These are phyloP conservation scores for Monosporascus cannonballus DNA, from an alignment of 2,329 filamentous ascomycete species.

Conservation along the genomic window DNA sequence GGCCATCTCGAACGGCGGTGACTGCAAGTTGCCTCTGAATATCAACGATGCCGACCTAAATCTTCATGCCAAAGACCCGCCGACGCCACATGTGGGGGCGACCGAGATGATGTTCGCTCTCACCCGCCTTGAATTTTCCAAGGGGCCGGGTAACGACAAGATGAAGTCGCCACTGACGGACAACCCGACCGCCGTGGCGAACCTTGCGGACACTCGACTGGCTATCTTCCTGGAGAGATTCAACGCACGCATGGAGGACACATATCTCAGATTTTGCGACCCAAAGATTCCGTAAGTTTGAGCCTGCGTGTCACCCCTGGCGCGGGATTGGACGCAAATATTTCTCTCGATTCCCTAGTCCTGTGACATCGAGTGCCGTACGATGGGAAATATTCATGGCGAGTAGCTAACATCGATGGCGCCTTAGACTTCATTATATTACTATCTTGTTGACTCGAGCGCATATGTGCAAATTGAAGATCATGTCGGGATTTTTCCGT, in stretches of 20 bases:
- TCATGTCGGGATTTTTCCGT: conserved; percentile 47
- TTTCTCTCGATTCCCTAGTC: not conserved
- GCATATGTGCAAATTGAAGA: conserved; percentile 50
- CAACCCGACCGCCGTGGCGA: conserved; percentile 36
- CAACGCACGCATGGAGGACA: conserved; percentile 48
- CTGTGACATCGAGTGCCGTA: not conserved
- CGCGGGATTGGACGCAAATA: not conserved
- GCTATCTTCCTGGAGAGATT: conserved; percentile 46
- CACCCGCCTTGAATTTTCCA: conserved; percentile 50
- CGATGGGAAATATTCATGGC: not conserved
- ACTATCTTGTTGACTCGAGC: conserved; percentile 52
- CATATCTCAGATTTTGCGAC: conserved; percentile 51
- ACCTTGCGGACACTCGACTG: conserved; percentile 45
- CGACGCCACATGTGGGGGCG: conserved; percentile 40
- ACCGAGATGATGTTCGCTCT: conserved; percentile 58
- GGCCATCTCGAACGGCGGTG: conserved; percentile 45
- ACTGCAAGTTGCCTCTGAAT: conserved; percentile 53
- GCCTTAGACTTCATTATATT: conserved; percentile 45
- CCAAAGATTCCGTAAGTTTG: conserved; percentile 41
- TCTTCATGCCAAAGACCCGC: conserved; percentile 48
- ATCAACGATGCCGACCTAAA: conserved; percentile 57
- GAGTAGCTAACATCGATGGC: not conserved
- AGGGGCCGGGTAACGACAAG: conserved; percentile 45
- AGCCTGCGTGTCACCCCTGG: not conserved
- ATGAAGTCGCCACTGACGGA: conserved; percentile 26